These are phyloP conservation scores for Allium sativum DNA, from an alignment of 106 monocot genomes.

Conservation along the genomic window DNA sequence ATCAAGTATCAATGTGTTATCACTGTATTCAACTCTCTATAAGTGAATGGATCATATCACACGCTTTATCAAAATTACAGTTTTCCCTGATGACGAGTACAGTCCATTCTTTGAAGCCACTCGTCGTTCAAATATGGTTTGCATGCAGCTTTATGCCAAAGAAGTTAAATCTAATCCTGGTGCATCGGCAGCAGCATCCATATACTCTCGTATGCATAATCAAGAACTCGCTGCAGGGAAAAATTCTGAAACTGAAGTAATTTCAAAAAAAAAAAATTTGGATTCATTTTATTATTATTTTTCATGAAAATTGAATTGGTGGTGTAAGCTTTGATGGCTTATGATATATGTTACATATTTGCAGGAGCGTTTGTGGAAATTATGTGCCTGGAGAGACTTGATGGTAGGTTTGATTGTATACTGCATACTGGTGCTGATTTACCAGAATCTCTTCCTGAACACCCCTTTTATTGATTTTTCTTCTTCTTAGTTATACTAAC, in stretches of 20 bases:
- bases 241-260: slow-evolving; percentile 43
- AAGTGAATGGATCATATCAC: neutral
- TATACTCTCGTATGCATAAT: slow-evolving; percentile 43
- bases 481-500: too few relatives aligned
- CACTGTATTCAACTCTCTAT: neutral
- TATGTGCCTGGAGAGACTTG: slow-evolving; percentile 93
- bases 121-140: slow-evolving; percentile 63
- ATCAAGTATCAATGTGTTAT: neutral
- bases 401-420: slow-evolving; percentile 49
- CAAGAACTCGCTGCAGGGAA: slow-evolving; percentile 27
- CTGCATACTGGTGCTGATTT: neutral
- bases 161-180: slow-evolving; percentile 61
- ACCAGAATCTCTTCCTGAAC: too few relatives aligned
- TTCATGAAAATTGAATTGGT: neutral
- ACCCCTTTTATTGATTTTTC: too few relatives aligned
- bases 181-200: slow-evolving; percentile 64
- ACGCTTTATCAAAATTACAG: slow-evolving; percentile 40
- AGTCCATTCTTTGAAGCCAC: slow-evolving; percentile 67
- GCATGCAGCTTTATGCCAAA: slow-evolving; percentile 88
- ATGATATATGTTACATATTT: slow-evolving; percentile 3
- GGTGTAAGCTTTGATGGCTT: neutral
- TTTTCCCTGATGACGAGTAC: slow-evolving; percentile 45
- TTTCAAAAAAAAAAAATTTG: too few relatives aligned
- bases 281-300: neutral
- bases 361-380: slow-evolving; percentile 74